Percentiles rank a stretch among this genome's conserved stretches.
Conservation (phyloP, 1,284 basidiomycete genomes). For the Naganishia albida region DNA sequence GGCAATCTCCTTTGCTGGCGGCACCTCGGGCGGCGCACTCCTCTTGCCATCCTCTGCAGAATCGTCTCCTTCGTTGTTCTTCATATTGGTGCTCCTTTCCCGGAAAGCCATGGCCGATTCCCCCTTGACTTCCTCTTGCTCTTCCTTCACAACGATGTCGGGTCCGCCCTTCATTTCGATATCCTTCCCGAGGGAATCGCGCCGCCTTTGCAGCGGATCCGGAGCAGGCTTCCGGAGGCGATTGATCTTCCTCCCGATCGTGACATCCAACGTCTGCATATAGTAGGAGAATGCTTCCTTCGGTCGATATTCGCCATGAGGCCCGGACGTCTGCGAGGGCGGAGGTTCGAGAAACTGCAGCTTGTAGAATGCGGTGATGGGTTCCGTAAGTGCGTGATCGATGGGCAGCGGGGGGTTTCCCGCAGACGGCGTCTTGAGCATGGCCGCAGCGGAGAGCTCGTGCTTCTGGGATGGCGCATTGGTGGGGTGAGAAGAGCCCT, state of each 20-base stretch:
- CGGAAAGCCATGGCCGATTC: conserved; percentile 10
- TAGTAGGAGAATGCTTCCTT: conserved; percentile 55
- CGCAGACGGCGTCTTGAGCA: conserved; percentile 16
- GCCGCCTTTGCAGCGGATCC: conserved; percentile 5
- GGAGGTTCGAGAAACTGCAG: conserved; percentile 45
- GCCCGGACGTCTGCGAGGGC: conserved; percentile 18
- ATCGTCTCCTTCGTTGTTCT: conserved; percentile 14
- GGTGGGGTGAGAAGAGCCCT: background rate
- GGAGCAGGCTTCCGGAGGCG: conserved; percentile 7
- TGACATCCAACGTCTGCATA: conserved; percentile 51
- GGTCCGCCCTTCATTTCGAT: background rate
- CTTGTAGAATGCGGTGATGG: conserved; percentile 54
- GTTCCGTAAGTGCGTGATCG: conserved; percentile 51
- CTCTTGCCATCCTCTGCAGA: conserved; percentile 18
- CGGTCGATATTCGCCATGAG: conserved; percentile 39
- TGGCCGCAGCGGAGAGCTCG: background rate
- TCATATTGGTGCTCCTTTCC: background rate
- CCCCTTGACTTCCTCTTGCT: background rate
- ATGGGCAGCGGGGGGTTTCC: conserved; percentile 46
- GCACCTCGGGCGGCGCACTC: conserved; percentile 23
- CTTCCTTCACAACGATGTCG: conserved; percentile 7
- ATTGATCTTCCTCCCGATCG: conserved; percentile 51
- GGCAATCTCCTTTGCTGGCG: conserved; percentile 25
- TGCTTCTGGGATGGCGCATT: background rate
- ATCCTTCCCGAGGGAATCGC: background rate